phyloP scores from a whole-genome alignment of 306 rosid species.

The Rubus idaeus region DNA sequence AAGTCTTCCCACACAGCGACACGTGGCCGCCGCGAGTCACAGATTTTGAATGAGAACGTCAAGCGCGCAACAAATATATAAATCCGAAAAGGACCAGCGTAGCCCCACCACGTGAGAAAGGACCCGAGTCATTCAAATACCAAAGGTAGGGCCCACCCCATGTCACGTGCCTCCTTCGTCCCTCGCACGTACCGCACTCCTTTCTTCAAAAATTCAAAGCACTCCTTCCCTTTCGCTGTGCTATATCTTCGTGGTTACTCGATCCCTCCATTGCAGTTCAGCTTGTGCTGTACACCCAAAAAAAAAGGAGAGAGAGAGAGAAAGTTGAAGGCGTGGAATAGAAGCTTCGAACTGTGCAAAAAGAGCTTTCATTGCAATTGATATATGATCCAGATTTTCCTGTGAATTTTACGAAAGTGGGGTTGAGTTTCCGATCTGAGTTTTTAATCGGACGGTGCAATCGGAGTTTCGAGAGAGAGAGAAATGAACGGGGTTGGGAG shows the following conservation, averaged over 20 bases:
- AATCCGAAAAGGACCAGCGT: conserved; percentile 6
- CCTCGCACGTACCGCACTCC: conserved; percentile 30
- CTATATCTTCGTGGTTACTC: conserved; percentile 54
- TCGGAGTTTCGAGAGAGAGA: conserved; percentile 17
- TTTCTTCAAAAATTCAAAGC: conserved; percentile 46
- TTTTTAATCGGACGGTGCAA: conserved; percentile 6
- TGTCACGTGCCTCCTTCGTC: conserved; percentile 17
- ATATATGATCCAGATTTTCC: neutral
- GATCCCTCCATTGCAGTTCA: conserved; percentile 28
- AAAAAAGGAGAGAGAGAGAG: neutral
- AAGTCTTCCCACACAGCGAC: conserved; percentile 3
- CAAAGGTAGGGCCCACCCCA: conserved; percentile 24
- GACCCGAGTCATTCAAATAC: conserved; percentile 33
- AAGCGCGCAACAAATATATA: conserved; percentile 66
- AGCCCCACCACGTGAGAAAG: conserved; percentile 72
- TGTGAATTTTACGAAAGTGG: neutral
- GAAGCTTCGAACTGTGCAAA: conserved; percentile 6
- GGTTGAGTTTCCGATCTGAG: conserved; percentile 21
- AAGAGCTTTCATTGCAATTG: neutral
- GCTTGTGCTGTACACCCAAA: neutral
- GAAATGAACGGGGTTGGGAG: conserved; percentile 83
- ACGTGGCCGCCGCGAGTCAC: conserved; percentile 34
- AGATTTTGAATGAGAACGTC: conserved; percentile 64
- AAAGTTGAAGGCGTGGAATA: neutral
- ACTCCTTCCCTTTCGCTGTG: neutral